Base-by-base conservation (phyloP, 179 eudicot genomes). In the Gypsophila paniculata region DNA sequence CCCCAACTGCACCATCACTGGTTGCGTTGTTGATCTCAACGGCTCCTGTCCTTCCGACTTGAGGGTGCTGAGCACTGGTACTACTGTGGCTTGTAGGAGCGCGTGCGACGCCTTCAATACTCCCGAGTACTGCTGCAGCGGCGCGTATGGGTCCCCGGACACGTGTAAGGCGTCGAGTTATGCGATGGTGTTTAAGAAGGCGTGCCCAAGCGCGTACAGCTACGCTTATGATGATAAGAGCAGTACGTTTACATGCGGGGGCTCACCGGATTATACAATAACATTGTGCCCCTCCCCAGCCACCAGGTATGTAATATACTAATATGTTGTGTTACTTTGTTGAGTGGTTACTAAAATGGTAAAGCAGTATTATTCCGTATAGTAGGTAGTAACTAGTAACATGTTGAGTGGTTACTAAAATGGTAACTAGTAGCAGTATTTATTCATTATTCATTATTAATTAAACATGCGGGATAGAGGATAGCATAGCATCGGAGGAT, bases 191-290 rank as follows among this genome's bases (percentile, higher is more conserved):
- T 93, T 93, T 63, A 91, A 91, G 85, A 81, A 66, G 62, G 88
- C 87, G 38, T 93, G 98, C 68, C 98, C 97, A 17, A 72, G 74
- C 61, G 93, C 98, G 5, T 93, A 93, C 36, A 91, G 97, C 74
- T 93, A 93, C 66, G 98, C 98, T 48, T 93, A 88, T 44, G 98
- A 93, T 72, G 97, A 91, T 29, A 72, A 75, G 79, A 87, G 88
- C 8, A 91, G 97, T 54, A 91, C 96, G 5, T 91, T 91, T 76
- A 90, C 97, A 5, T 93, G 98, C 46, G 70, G 79, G 9, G 91
- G 88, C 12, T 64, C 82, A 0, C 85, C 87, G 49, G 82, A 80
- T 73, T 93, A 93, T 64, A 69, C 85, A 38, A 80, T 93, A 63
- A 86, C 96, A 53, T 93, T 91, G 71, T 93, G 98, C 73, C 95